A percentile compares a stretch with the other conserved stretches of the same genome.
These are phyloP conservation scores for Septoria linicola DNA, from an alignment of 2,329 filamentous ascomycete species.

Conservation along the genomic window DNA sequence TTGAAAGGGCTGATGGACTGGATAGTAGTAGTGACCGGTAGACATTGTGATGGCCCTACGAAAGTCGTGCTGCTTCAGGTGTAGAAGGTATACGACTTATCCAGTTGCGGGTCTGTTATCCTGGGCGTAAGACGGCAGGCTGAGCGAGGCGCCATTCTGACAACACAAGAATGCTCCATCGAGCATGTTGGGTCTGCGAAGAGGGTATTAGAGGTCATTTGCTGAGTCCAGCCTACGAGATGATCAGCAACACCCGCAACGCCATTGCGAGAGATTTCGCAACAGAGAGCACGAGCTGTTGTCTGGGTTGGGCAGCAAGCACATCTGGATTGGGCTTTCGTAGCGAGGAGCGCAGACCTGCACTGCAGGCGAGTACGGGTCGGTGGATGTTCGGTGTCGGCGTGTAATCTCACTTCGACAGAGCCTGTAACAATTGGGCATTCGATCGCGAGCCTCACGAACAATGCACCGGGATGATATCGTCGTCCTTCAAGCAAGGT, in stretches of 20 bases:
- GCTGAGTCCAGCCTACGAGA: not conserved
- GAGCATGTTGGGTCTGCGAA: constrained; percentile 1
- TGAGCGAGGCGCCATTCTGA: not conserved
- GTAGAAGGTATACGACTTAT: not conserved
- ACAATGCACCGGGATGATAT: too few species aligned
- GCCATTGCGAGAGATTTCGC: not conserved
- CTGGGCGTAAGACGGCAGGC: not conserved
- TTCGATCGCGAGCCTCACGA: too few species aligned
- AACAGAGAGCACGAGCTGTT: not conserved
- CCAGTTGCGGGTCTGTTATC: not conserved
- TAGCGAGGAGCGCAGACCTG: not conserved
- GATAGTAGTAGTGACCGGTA: not conserved
- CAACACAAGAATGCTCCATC: not conserved
- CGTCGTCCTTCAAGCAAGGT: too few species aligned
- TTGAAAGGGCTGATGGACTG: not conserved
- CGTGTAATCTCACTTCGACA: too few species aligned
- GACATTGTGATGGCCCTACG: not conserved
- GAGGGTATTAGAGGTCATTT: not conserved
- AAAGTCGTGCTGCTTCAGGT: not conserved
- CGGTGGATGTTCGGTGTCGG: not conserved
- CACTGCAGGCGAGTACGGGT: not conserved
- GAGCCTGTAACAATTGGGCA: too few species aligned
- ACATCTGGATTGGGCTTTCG: not conserved
- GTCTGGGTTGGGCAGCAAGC: constrained; percentile 5
- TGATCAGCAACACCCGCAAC: not conserved